Evolutionary conservation across 257 asterid species (phyloP), one percentile per base, ranked within the genome.

Genomic region (Penstemon eatonii): DNA sequence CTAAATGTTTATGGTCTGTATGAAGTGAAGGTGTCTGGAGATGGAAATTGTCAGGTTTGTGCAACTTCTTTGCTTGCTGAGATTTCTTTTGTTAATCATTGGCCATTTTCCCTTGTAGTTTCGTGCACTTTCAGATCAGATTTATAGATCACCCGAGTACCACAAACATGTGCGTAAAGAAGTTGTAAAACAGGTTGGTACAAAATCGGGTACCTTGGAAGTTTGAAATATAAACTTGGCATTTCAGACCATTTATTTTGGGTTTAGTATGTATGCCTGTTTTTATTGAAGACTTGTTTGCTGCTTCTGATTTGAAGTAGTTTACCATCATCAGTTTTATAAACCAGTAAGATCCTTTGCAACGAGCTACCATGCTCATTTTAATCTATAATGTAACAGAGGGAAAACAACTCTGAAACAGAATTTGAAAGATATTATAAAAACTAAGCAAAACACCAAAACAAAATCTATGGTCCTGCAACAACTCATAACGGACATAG

Each of bases 91-190:
- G 49, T 49, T 53, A 46, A 56, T 36, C 60, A 13, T 68, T 84
- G 12, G 72, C 63, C 18, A 47, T 10, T 43, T 6, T 67, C 33
- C 42, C 59, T 66, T 69, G 69, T 72, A 87, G 90, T 88, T 88
- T 67, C 91, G 91, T 56, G 89, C 93, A 59, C 86, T 88, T 72
- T 87, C 89, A 66, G 96, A 88, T 74, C 93, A 88, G 82, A 74
- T 86, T 8, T 88, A 86, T 76, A 78, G 86, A 64, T 79, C 87
- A 13, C 81, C 89, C 1, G 86, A 88, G 76, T 71, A 86, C 79
- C 96, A 88, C 78, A 86, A 79, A 76, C 81, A 86, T 64, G 85
- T 86, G 65, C 83, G 93, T 15, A 82, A 86, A 76, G 96, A 88
- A 76, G 79, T 86, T 65, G 86, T 81, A 68, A 86, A 83, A 78